Percentiles rank a stretch among this genome's conserved stretches.
Evolutionary conservation across 1,284 basidiomycete species (phyloP).

Genomic region (Vanrija pseudolonga): DNA sequence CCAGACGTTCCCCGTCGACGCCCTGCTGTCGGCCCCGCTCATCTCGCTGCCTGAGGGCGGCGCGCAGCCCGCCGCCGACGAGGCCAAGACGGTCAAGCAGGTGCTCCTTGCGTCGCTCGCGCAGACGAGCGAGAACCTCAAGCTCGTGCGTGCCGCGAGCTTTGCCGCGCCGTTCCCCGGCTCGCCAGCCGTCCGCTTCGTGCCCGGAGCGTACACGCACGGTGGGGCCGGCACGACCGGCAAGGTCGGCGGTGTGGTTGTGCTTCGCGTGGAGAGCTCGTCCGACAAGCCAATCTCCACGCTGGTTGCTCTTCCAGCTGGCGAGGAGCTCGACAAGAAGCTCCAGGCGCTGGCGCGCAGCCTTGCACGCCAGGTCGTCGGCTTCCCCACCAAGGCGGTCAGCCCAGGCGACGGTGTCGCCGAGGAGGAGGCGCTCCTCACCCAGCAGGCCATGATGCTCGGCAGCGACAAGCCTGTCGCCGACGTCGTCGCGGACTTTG

Average conservation of each 20-base stretch:
- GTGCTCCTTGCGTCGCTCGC: constrained; percentile 76
- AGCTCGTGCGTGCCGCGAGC: constrained; percentile 67
- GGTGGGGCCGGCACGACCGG: constrained; percentile 61
- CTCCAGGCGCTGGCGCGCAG: constrained; percentile 68
- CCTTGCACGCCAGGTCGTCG: constrained; percentile 78
- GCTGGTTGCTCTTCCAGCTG: constrained; percentile 40
- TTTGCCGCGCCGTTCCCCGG: constrained; percentile 61
- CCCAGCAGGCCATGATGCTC: constrained; percentile 76
- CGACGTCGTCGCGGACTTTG: constrained; percentile 67
- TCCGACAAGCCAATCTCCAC: constrained; percentile 37
- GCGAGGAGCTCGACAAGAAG: constrained; percentile 53
- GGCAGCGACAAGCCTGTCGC: constrained; percentile 58
- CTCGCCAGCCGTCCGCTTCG: constrained; percentile 54
- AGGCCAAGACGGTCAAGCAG: constrained; percentile 59
- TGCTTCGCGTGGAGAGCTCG: constrained; percentile 57
- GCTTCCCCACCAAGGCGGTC: constrained; percentile 71
- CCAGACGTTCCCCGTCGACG: constrained; percentile 52
- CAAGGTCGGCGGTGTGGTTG: constrained; percentile 65
- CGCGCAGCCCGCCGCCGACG: constrained; percentile 17
- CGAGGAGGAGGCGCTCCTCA: constrained; percentile 62
- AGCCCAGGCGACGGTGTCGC: constrained; percentile 38
- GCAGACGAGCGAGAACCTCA: constrained; percentile 86
- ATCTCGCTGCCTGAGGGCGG: constrained; percentile 53
- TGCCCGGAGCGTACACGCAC: constrained; percentile 77
- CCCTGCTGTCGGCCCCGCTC: constrained; percentile 65